Evolutionary conservation across 1,284 basidiomycete genomes (phyloP), one percentile per base, ranked within the genome.

Genomic region (Malassezia globosa): DNA sequence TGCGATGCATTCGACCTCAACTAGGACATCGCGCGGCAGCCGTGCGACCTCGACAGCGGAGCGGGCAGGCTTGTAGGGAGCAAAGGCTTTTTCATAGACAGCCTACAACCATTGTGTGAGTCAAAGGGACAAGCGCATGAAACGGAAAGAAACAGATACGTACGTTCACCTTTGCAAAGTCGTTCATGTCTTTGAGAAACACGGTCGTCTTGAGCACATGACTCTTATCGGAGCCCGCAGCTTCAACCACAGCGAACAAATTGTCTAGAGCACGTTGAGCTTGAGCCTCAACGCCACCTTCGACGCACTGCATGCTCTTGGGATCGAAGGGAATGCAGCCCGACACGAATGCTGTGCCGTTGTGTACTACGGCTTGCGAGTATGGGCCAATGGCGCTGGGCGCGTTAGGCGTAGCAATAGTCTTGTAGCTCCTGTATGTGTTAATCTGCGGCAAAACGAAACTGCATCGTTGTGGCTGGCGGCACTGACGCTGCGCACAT

Each of bases 1-100:
- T 21, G 82, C 85, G 69, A 92, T 84, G 63, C 81, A 82, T 75
- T 96, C 90, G 56, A 96, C 80, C 77, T 97, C 92, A 46, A 95
- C 83, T 29, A 90, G 77, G 11, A 83, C 85, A 61, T 82, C 82
- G 70, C 81, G 80, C 26, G 84, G 84, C 31, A 87, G 76, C 33
- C 81, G 77, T 13, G 84, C 78, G 21, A 83, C 87, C 53, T 73
- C 76, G 40, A 69, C 65, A 14, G 85, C 83, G 18, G 87, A 89
- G 54, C 92, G 79, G 1, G 92, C 87, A 41, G 92, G 92, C 75
- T 87, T 89, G 76, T 89, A 61, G 11, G 64, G 66, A 8, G 63
- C 54, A 33, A 67, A 64, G n/a, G 56, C 56, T 55, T 69, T 63
- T 31, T 69, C 64, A 56, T 73, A 74, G 35, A 73, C 59, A 5